These are phyloP conservation scores for Periconia digitata DNA, from an alignment of 2,329 filamentous ascomycete genomes.

Conservation along the genomic window DNA sequence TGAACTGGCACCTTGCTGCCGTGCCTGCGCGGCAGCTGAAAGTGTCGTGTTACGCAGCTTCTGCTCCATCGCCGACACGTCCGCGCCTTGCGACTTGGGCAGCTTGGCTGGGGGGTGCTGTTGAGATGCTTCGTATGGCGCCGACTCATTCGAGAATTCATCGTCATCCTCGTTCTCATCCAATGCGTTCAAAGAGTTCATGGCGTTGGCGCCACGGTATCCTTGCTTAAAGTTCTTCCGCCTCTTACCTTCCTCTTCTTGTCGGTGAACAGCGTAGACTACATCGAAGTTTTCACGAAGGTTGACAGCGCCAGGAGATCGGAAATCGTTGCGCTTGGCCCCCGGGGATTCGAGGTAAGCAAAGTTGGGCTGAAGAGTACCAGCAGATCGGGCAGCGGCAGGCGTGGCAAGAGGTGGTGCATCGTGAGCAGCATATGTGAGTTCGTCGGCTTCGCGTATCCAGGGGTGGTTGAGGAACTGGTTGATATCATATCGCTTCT, in stretches of 20 bases:
- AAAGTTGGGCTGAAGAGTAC: constrained; percentile 52
- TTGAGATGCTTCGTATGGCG: constrained; percentile 52
- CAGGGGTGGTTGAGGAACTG: constrained; percentile 95
- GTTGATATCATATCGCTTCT: constrained; percentile 89
- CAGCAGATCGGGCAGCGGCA: constrained; percentile 42
- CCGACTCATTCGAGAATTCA: constrained; percentile 66
- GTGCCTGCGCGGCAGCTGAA: constrained; percentile 63
- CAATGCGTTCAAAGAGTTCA: constrained; percentile 66
- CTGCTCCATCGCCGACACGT: constrained; percentile 76
- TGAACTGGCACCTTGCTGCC: constrained; percentile 50
- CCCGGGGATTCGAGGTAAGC: constrained; percentile 61
- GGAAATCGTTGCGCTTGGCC: constrained; percentile 82
- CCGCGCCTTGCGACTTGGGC: constrained; percentile 63
- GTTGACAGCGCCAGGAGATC: constrained; percentile 92
- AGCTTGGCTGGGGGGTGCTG: constrained; percentile 63
- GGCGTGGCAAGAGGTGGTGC: constrained; percentile 73
- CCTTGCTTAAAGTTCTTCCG: constrained; percentile 80
- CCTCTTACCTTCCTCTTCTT: constrained; percentile 93
- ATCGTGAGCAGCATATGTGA: constrained; percentile 66
- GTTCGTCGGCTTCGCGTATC: constrained; percentile 73
- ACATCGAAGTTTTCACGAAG: constrained; percentile 97
- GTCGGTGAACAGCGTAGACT: constrained; percentile 93
- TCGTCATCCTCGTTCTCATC: constrained; percentile 67
- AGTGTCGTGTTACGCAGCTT: constrained; percentile 84
- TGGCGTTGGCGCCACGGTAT: constrained; percentile 63